Conservation (phyloP, 108 stramenopile species). For the Epipyxis sp. region DNA sequence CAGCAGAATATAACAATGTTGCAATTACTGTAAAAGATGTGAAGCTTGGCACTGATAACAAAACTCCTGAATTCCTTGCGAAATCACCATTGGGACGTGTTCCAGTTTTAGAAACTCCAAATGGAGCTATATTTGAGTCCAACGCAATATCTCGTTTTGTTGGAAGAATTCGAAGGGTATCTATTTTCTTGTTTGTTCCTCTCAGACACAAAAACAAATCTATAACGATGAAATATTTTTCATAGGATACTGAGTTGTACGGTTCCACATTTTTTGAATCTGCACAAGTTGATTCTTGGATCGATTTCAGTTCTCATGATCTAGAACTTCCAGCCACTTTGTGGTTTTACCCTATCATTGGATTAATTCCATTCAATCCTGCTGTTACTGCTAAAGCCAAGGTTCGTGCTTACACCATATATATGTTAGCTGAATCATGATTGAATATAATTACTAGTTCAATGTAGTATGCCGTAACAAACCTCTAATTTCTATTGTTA, state of each 20-base stretch:
- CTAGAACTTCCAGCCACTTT: conserved; percentile 84
- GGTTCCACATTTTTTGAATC: conserved; percentile 66
- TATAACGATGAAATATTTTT: too few relatives aligned
- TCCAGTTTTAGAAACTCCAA: conserved; percentile 72
- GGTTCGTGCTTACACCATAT: too few relatives aligned
- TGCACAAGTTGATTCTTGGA: conserved; percentile 70
- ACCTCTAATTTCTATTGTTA: too few relatives aligned
- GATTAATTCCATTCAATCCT: conserved; percentile 71
- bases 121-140: conserved; percentile 66
- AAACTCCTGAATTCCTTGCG: conserved; percentile 49
- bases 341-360: conserved; percentile 77
- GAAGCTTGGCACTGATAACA: conserved; percentile 42
- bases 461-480: too few relatives aligned
- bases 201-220: too few relatives aligned
- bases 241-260: conserved; percentile 67
- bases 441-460: too few relatives aligned
- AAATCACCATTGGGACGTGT: conserved; percentile 82
- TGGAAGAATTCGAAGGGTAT: conserved; percentile 66
- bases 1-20: conserved; percentile 78
- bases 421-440: too few relatives aligned
- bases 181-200: too few relatives aligned
- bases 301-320: conserved; percentile 75
- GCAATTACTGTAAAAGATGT: conserved; percentile 65
- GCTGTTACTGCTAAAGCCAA: conserved; percentile 53
- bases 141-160: conserved; percentile 81